Percentiles rank a stretch among this genome's conserved stretches.
These are phyloP conservation scores for Thermothelomyces thermophilus DNA, from an alignment of 2,329 filamentous ascomycete species.

Conservation along the genomic window DNA sequence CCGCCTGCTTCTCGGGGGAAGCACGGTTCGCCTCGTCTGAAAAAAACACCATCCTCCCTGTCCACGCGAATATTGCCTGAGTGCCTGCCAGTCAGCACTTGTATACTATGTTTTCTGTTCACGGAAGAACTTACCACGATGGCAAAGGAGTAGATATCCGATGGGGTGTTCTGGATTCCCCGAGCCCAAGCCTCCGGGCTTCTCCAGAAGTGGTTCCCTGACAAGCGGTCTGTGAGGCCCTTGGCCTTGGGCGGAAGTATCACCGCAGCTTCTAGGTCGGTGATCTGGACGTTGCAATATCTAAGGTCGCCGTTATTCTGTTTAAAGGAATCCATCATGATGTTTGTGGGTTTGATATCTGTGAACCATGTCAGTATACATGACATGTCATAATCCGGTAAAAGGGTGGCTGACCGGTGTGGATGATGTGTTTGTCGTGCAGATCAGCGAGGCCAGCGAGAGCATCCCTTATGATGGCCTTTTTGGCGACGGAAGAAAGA, in stretches of 20 bases:
- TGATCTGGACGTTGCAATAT: conserved; percentile 8
- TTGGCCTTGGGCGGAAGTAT: conserved; percentile 1
- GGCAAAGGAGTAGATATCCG: conserved; percentile 11
- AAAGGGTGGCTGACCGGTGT: conserved; percentile 2
- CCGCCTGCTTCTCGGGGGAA: background rate
- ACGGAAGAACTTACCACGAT: conserved; percentile 1
- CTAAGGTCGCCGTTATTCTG: background rate
- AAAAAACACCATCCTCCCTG: conserved; percentile 4
- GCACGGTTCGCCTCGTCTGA: conserved; percentile 9
- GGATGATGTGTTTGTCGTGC: conserved; percentile 6
- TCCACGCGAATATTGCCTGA: conserved; percentile 10
- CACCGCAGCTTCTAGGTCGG: conserved; percentile 6
- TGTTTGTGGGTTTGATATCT: conserved; percentile 10
- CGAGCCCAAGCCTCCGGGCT: conserved; percentile 12
- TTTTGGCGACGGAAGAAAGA: conserved; percentile 2
- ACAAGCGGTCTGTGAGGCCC: conserved; percentile 6
- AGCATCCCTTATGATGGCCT: conserved; percentile 7
- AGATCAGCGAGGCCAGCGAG: conserved; percentile 10
- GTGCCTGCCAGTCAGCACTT: background rate
- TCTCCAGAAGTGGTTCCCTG: conserved; percentile 13
- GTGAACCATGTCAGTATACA: background rate
- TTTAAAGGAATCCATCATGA: conserved; percentile 3
- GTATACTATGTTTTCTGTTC: background rate
- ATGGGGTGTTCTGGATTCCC: conserved; percentile 4
- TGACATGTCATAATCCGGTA: background rate